Evolutionary conservation across 2,329 filamentous ascomycete genomes (phyloP), one percentile per base, ranked within the genome.

Genomic region (Fusarium sp.): DNA sequence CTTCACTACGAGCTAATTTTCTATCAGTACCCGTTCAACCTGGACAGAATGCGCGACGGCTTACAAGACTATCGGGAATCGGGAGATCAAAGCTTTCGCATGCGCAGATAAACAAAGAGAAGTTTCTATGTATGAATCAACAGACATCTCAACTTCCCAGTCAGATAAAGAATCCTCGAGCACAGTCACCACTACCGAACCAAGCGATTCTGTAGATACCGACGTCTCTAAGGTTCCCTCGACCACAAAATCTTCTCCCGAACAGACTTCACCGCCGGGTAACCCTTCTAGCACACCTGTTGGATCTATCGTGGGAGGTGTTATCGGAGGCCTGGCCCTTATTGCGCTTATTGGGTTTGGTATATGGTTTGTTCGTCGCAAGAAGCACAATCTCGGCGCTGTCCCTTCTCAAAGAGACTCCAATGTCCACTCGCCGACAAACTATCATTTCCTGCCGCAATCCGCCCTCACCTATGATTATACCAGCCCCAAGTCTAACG

Each of bases 321-420:
- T 52, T 16, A 11, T 51, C 4, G 44, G 58, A 33, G 58, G 58
- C 8, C 16, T 61, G 33, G 33, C 37, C 0, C 9, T 61, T 2
- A 9, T 61, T 15, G n/a, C 31, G 9, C n/a, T 60, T 3, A 20
- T 61, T 20, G 26, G 58, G 2, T 30, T 61, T 9, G 44, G 44
- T 16, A 33, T 61, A 4, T 59, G 54, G 44, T 44, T 44, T 11
- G 38, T 59, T n/a, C 44, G 54, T 31, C 36, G 41, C 18, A 61
- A 51, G 28, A 61, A 51, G 26, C 54, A 20, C 6, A 3, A 33
- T 15, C 4, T 12, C 3, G 12, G 44, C n/a, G 41, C 23, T 44
- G 23, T 26, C 10, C 15, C 20, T 28, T 44, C 23, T 5, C 41
- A 44, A 1, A 18, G n/a, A 11, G 44, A 30, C 15, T 6, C n/a